A percentile compares a stretch with the other conserved stretches of the same genome.
These are phyloP conservation scores for Chalciporus pseudorubinellus DNA, from an alignment of 768 basidiomycete species.

Conservation along the genomic window DNA sequence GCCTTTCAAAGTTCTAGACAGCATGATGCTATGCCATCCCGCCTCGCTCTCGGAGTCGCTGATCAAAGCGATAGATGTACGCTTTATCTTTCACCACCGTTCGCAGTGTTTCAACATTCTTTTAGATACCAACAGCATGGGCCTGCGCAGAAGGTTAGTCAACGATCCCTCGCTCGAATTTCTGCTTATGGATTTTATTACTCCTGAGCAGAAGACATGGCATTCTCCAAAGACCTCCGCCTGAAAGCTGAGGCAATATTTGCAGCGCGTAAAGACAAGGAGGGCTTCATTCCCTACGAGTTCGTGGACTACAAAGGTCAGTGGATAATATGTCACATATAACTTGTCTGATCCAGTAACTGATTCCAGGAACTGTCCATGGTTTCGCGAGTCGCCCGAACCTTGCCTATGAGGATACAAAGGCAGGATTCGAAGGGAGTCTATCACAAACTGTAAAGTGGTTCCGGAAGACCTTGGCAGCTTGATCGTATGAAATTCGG, in stretches of 20 bases:
- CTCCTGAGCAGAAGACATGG: constrained; percentile 31
- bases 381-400: constrained; percentile 51
- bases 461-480: constrained; percentile 37
- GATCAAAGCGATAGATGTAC: constrained; percentile 35
- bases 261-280: constrained; percentile 27
- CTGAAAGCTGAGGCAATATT: constrained; percentile 31
- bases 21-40: constrained; percentile 43
- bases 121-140: constrained; percentile 32
- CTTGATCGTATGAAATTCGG: constrained; percentile 1
- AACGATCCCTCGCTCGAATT: background rate
- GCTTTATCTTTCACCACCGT: background rate
- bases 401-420: constrained; percentile 40
- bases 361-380: constrained; percentile 40
- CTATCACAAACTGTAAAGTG: constrained; percentile 41
- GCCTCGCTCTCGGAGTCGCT: constrained; percentile 27
- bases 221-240: constrained; percentile 26
- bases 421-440: constrained; percentile 43
- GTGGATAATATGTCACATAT: background rate
- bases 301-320: constrained; percentile 38
- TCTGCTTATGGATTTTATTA: background rate
- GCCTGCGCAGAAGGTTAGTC: constrained; percentile 37
- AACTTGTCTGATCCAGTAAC: constrained; percentile 2
- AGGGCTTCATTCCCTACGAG: constrained; percentile 33
- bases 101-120: background rate
- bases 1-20: constrained; percentile 33